Evolutionary conservation across 208 protist species (phyloP).

Genomic region (Acanthamoeba healyi): DNA sequence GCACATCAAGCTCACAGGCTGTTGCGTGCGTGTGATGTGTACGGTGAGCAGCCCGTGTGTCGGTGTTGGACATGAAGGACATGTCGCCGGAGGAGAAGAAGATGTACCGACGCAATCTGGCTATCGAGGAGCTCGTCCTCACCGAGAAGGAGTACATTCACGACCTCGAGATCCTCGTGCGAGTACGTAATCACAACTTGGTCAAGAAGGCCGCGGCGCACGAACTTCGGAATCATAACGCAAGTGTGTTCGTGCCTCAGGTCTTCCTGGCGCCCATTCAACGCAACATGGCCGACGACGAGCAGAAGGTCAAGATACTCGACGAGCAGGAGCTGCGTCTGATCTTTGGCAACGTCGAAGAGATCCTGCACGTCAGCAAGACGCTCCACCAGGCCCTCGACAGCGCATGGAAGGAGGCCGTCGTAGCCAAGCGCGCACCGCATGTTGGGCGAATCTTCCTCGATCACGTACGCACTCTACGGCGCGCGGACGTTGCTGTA

Average conservation of each 20-base stretch:
- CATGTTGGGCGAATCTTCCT: slow-evolving; percentile 41
- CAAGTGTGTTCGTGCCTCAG: not conserved
- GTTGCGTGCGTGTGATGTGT: not conserved
- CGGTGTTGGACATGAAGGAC: slow-evolving; percentile 69
- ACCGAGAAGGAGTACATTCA: slow-evolving; percentile 74
- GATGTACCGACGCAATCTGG: slow-evolving; percentile 39
- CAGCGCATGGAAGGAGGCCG: not conserved
- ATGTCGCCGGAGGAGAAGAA: slow-evolving; percentile 62
- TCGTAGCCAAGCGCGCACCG: too few relatives aligned
- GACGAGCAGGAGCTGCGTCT: slow-evolving; percentile 30
- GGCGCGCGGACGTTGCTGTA: not conserved
- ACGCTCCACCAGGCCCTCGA: slow-evolving; percentile 19
- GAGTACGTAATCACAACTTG: not conserved
- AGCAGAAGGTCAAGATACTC: slow-evolving; percentile 63
- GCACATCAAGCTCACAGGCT: not conserved
- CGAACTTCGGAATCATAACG: not conserved
- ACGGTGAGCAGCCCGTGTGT: slow-evolving; percentile 3
- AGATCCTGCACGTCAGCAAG: slow-evolving; percentile 29
- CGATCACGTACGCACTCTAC: not conserved
- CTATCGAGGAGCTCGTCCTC: slow-evolving; percentile 73
- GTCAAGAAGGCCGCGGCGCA: not conserved
- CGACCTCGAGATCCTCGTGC: slow-evolving; percentile 56
- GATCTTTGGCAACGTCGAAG: slow-evolving; percentile 70
- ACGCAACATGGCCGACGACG: not conserved
- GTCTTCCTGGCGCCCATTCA: slow-evolving; percentile 48